These are phyloP conservation scores for Syncephalastrum racemosum DNA, from an alignment of 371 early-diverging fungal species.

Conservation along the genomic window DNA sequence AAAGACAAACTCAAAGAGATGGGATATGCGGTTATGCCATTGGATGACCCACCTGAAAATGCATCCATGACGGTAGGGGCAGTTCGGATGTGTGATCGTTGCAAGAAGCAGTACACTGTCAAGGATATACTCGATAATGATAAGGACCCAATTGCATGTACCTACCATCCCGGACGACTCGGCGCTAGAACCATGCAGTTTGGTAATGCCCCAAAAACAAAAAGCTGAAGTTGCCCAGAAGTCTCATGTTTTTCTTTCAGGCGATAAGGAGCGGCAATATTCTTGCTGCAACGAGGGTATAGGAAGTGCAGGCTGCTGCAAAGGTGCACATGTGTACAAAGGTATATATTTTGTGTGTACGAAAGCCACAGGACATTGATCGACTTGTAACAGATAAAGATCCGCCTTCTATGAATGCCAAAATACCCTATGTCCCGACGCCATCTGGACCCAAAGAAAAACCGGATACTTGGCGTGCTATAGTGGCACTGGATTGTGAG, in stretches of 20 bases:
- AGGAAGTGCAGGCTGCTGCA: constrained; percentile 46
- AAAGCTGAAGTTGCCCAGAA: too few species aligned
- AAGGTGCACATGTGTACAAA: constrained; percentile 57
- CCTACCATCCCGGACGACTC: constrained; percentile 41
- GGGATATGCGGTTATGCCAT: constrained; percentile 29
- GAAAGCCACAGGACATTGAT: not conserved
- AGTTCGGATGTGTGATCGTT: constrained; percentile 45
- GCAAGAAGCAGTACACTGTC: constrained; percentile 42
- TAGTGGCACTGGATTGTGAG: constrained; percentile 52
- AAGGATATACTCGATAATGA: constrained; percentile 30
- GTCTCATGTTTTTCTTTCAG: constrained; percentile 8
- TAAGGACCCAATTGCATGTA: constrained; percentile 36
- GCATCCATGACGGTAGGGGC: constrained; percentile 18
- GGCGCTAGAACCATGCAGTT: constrained; percentile 21
- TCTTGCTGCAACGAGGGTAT: constrained; percentile 47
- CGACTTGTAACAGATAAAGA: constrained; percentile 17
- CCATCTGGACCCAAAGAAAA: constrained; percentile 12
- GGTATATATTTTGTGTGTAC: constrained; percentile 12
- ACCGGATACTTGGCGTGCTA: constrained; percentile 4
- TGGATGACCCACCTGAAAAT: constrained; percentile 1
- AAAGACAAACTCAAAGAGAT: constrained; percentile 26
- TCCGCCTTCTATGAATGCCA: constrained; percentile 31
- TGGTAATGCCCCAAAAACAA: constrained; percentile 18
- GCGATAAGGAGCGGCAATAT: constrained; percentile 43
- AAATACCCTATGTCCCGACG: constrained; percentile 43